Conservation (phyloP, 805 yeast genomes). For the Yarrowia keelungensis region DNA sequence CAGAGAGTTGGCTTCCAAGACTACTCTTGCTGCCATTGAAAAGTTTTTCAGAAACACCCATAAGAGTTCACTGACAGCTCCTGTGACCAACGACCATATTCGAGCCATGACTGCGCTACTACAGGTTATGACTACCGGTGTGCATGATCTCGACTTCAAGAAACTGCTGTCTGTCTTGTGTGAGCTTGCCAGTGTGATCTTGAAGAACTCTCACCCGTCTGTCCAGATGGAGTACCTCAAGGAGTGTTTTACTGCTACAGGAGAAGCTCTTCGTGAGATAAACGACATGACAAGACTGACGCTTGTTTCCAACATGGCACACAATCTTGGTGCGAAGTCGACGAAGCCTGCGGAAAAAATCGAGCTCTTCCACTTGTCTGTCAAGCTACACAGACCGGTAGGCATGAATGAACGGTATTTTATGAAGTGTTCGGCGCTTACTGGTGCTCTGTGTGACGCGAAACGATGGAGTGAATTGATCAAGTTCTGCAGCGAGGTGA, state of each 20-base stretch:
- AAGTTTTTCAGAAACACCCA: conserved; percentile 16
- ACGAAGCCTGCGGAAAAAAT: neutral
- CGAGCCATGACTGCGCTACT: conserved; percentile 15
- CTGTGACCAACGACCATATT: conserved; percentile 18
- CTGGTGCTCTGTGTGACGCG: conserved; percentile 5
- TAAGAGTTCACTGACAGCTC: neutral
- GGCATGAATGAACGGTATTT: conserved; percentile 22
- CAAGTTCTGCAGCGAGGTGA: neutral
- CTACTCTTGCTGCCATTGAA: conserved; percentile 19
- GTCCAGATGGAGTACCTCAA: neutral
- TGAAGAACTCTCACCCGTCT: neutral
- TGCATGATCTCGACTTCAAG: conserved; percentile 21
- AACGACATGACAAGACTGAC: conserved; percentile 19
- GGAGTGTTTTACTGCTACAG: conserved; percentile 3
- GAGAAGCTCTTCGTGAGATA: conserved; percentile 6
- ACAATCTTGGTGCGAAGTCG: neutral
- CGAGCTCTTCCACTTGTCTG: neutral
- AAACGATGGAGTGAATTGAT: conserved; percentile 14
- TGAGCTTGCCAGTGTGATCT: conserved; percentile 5
- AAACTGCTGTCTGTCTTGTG: neutral
- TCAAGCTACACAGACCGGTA: conserved; percentile 18
- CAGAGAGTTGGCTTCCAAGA: conserved; percentile 12
- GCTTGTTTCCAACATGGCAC: conserved; percentile 9
- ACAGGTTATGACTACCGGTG: neutral
- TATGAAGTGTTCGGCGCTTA: conserved; percentile 21